phyloP scores from a whole-genome alignment of 2,329 filamentous ascomycete species.

The Fusarium austroafricanum region DNA sequence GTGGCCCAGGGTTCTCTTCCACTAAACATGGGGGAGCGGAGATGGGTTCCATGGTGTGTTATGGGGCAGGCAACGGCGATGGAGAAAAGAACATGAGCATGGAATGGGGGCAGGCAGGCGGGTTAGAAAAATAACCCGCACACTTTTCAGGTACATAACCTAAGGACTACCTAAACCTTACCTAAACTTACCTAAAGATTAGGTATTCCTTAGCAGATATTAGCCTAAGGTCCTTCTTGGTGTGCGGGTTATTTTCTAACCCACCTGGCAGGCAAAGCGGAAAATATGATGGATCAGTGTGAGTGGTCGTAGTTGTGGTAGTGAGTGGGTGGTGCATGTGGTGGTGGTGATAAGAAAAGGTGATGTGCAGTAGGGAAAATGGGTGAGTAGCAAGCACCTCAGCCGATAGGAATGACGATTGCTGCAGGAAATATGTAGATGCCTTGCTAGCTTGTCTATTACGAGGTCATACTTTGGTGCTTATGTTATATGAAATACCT shows the following conservation, averaged over 20 bases:
- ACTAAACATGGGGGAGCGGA: slow-evolving; percentile 18
- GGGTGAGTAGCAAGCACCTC: slow-evolving; percentile 5
- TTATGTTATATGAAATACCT: slow-evolving; percentile 4
- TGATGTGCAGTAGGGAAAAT: slow-evolving; percentile 11
- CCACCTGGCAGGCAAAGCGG: slow-evolving; percentile 32
- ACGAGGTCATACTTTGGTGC: slow-evolving; percentile 14
- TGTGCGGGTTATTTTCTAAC: no score
- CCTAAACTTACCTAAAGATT: no score
- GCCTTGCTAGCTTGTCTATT: slow-evolving; percentile 9
- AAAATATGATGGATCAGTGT: slow-evolving; percentile 27
- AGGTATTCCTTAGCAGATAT: no score
- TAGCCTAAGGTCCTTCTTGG: no score
- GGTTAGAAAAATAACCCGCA: no score
- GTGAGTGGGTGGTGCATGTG: slow-evolving; percentile 6
- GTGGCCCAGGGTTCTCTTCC: slow-evolving; percentile 27
- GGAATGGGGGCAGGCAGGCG: no score
- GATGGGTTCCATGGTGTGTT: slow-evolving; percentile 23
- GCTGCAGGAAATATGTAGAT: slow-evolving; percentile 1
- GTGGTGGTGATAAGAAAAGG: slow-evolving; percentile 21
- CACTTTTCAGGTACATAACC: no score
- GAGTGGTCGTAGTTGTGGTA: slow-evolving; percentile 5
- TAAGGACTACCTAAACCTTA: no score
- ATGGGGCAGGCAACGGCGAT: slow-evolving; percentile 29
- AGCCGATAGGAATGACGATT: slow-evolving; percentile 20
- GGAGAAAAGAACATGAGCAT: slow-evolving; percentile 14